A percentile compares a stretch with the other conserved stretches of the same genome.
Conservation (phyloP, 2,329 filamentous ascomycete genomes). For the Amauroascus niger region DNA sequence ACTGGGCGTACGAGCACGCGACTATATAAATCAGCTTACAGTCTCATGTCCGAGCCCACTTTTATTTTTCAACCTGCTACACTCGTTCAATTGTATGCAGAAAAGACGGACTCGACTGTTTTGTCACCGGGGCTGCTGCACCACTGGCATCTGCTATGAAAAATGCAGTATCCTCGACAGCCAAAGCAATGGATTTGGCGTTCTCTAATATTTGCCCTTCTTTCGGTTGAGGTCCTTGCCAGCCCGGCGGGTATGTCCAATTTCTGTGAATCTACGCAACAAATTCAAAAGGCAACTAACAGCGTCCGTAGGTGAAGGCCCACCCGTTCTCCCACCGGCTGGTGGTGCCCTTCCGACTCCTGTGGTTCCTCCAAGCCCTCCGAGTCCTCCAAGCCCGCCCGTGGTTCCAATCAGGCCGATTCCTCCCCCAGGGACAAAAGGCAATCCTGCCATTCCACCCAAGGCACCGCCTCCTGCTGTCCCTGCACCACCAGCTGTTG, state of each 20-base stretch:
- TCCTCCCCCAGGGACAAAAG: too few relatives aligned
- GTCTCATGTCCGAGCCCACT: neutral
- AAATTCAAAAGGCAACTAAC: neutral
- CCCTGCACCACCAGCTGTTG: neutral
- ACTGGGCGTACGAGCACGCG: too few relatives aligned
- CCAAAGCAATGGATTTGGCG: slow-evolving; percentile 4
- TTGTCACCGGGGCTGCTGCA: neutral
- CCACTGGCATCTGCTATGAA: neutral
- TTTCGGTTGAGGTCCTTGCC: neutral
- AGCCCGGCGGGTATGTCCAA: neutral
- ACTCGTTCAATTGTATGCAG: neutral
- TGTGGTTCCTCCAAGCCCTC: neutral
- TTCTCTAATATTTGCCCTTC: neutral
- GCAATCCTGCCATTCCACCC: neutral
- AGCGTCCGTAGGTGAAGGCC: neutral
- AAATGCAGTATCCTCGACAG: neutral
- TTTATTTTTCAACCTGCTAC: neutral
- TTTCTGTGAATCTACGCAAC: neutral
- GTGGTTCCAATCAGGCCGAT: too few relatives aligned
- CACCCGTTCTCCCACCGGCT: neutral
- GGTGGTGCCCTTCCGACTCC: neutral
- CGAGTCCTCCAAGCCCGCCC: too few relatives aligned
- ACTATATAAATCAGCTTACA: neutral
- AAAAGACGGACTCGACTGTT: neutral
- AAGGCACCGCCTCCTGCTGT: neutral